Evolutionary conservation across 768 basidiomycete genomes (phyloP), one percentile per base, ranked within the genome.

Genomic region (Termitomyces eurrhizus): DNA sequence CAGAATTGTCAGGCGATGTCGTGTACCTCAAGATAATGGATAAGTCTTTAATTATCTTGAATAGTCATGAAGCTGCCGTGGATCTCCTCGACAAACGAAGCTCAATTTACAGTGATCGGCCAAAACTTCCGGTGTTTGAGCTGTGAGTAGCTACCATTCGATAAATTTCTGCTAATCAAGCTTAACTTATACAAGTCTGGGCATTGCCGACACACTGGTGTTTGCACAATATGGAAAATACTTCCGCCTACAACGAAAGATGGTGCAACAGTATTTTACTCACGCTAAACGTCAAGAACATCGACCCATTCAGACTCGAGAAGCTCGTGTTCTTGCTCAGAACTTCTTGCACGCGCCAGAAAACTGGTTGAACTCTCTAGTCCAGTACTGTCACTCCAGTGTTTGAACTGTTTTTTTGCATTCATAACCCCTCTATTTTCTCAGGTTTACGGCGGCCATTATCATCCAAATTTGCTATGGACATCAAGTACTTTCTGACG

Each of bases 301-400:
- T 60, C 59, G 64, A 13, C 63, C 65, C n/a, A 63, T 73, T 33
- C 69, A 73, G 51, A 68, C 72, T 49, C 50, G 59, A 33, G 72
- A 76, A 64, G 76, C 73, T 2, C 66, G 63, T 16, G 61, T 67
- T n/a, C 72, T 79, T 45, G 62, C 74, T 26, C 35, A 64, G 29
- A 71, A 71, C 36, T 46, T 78, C 7, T 60, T 73, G 44, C 54
- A 62, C 50, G 36, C 62, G 21, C 60, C 55, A 44, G 72, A 74
- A 3, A 61, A 67, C 1, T 56, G 62, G 41, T 55, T 68, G 7
- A 52, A 52, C 13, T 48, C 49, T 11, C n/a, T 63, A 55, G 33
- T 63, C 37, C 46, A 50, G 52, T 49, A 48, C 26, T 62, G 35
- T 24, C 24, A 37, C 36, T 50, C 55, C 41, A 53, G 41, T 41